Evolutionary conservation across 352 stramenopile genomes (phyloP), one percentile per base, ranked within the genome.

Genomic region (Elongisporangium undulatum): DNA sequence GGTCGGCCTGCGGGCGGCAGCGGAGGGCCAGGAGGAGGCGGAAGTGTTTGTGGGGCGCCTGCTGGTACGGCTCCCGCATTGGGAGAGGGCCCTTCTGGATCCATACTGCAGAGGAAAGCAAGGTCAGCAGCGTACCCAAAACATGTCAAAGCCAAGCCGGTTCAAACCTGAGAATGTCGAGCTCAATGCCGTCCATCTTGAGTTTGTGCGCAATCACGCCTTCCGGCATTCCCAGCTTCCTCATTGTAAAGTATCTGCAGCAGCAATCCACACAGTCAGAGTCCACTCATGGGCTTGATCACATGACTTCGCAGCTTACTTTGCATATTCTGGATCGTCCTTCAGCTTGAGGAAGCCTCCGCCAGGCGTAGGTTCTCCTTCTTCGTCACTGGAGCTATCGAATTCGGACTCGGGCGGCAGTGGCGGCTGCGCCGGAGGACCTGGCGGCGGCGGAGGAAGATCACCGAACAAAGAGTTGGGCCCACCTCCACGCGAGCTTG

Each of bases 191-290:
- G 57, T 94, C 82, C 77, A 94, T 83, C 66, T 78, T 74, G 23
- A 94, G 54, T 59, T 94, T 94, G 50, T 94, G 85, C 26, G 85
- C 74, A 67, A 94, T 92, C 3, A 88, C 72, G 0, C 77, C 79
- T 48, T 94, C 85, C 0, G 85, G 82, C 68, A 94, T 83, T 1
- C 81, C 82, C 48, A 94, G 69, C 57, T 92, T 92, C 39, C 78
- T 69, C 85, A 94, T 94, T 66, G 72, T 90, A 57, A 94, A 94
- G 65, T 92, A 94, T 61, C 84, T 92, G 55, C 17, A 58, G n/a
- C 22, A 56, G 53, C 6, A 67, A 63, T 45, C 41, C 23, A 49
- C 23, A 49, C 24, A 52, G 29, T 55, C 13, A 48, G 23, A 55
- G 23, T 45, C 51, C 20, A 29, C 21, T 39, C 13, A 17, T 20